A percentile compares a stretch with the other conserved stretches of the same genome.
These are phyloP conservation scores for Sesbania bispinosa DNA, from an alignment of 306 rosid genomes.

Conservation along the genomic window DNA sequence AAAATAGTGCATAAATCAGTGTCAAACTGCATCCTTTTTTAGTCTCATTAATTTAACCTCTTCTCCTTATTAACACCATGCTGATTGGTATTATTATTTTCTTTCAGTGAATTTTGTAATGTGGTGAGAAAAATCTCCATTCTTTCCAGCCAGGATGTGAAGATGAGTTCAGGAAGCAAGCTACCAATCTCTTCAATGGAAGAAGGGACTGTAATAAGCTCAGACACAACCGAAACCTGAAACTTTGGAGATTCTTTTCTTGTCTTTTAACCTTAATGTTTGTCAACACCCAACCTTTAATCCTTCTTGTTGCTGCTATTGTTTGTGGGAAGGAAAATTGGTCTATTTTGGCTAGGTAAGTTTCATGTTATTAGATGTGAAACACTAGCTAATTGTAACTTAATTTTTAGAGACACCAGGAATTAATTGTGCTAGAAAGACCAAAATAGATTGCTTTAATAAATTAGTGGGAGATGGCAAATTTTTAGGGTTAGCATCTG, in stretches of 20 bases:
- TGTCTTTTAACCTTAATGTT: constrained; percentile 1
- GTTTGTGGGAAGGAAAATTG: constrained; percentile 43
- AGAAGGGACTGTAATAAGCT: constrained; percentile 61
- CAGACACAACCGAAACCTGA: constrained; percentile 62
- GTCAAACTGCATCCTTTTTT: not conserved
- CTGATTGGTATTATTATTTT: constrained; percentile 1
- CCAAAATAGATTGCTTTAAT: constrained; percentile 23
- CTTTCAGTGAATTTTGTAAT: constrained; percentile 79
- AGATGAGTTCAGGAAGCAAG: constrained; percentile 65
- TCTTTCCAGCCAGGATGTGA: constrained; percentile 77
- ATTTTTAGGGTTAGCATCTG: constrained; percentile 33
- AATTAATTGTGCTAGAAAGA: constrained; percentile 18
- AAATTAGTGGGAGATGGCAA: constrained; percentile 28
- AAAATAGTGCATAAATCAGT: not conserved
- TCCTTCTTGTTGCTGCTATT: constrained; percentile 32
- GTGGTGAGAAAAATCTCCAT: constrained; percentile 86
- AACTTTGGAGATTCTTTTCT: not conserved
- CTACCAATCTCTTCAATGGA: constrained; percentile 52
- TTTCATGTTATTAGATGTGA: constrained; percentile 36
- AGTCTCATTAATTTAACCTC: not conserved
- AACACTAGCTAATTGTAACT: constrained; percentile 56
- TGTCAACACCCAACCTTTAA: constrained; percentile 22
- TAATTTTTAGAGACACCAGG: constrained; percentile 45
- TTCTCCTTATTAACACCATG: not conserved
- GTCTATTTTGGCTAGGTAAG: constrained; percentile 38